A percentile compares a stretch with the other conserved stretches of the same genome.
Conservation (phyloP, 2,329 filamentous ascomycete species). For the Scorias spongiosa region DNA sequence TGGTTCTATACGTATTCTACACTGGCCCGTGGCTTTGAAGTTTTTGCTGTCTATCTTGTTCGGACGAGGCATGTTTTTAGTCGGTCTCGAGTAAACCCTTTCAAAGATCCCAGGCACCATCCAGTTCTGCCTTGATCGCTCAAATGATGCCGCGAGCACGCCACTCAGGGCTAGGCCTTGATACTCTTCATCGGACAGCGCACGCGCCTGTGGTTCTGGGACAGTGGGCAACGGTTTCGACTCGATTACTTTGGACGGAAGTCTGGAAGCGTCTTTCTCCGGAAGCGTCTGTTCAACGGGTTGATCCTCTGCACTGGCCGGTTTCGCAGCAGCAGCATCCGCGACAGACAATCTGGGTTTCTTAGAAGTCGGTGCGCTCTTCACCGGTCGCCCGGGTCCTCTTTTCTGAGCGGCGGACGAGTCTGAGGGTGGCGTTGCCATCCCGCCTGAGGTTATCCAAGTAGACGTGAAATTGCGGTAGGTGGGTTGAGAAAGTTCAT, state of each 20-base stretch:
- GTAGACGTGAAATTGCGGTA: too few relatives aligned
- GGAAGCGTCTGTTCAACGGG: background rate
- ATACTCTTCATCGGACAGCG: slow-evolving; percentile 50
- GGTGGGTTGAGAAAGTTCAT: too few relatives aligned
- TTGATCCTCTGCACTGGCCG: background rate
- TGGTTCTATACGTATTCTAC: slow-evolving; percentile 63
- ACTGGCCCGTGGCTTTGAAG: slow-evolving; percentile 46
- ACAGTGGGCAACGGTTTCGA: slow-evolving; percentile 59
- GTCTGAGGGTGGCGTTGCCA: background rate
- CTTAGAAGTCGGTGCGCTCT: slow-evolving; percentile 11
- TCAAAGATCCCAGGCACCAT: slow-evolving; percentile 53
- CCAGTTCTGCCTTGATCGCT: slow-evolving; percentile 60
- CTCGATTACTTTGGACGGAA: slow-evolving; percentile 49
- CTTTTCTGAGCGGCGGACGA: slow-evolving; percentile 11
- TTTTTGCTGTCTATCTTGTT: slow-evolving; percentile 20
- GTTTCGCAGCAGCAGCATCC: background rate
- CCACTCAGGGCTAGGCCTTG: slow-evolving; percentile 63
- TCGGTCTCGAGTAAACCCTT: slow-evolving; percentile 63
- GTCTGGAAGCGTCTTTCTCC: slow-evolving; percentile 4
- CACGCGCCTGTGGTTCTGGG: slow-evolving; percentile 47
- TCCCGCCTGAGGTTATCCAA: background rate
- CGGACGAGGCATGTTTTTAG: slow-evolving; percentile 31
- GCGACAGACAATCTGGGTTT: slow-evolving; percentile 10
- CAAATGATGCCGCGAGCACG: slow-evolving; percentile 57
- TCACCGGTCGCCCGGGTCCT: slow-evolving; percentile 11